Percentiles rank a stretch among this genome's conserved stretches.
Evolutionary conservation across 2,329 filamentous ascomycete genomes (phyloP).

Genomic region (Microdochium bolleyi): DNA sequence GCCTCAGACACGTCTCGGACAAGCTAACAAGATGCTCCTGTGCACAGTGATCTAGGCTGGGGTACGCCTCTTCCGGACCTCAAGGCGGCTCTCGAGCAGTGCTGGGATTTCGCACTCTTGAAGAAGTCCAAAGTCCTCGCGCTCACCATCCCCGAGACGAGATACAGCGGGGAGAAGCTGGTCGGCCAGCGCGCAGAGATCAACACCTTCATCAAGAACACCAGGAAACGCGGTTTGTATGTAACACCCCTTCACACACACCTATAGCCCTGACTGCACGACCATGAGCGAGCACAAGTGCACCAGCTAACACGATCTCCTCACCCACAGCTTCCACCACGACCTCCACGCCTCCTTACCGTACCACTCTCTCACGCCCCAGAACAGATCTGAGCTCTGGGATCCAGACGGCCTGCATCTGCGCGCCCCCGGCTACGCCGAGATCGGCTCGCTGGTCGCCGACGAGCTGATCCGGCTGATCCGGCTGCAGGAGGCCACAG

Average conservation of each 20-base stretch:
- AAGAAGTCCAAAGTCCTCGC: slow-evolving; percentile 50
- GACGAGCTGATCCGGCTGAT: slow-evolving; percentile 41
- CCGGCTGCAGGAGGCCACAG: slow-evolving; percentile 19
- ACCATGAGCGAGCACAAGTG: too few species aligned
- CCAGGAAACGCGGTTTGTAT: slow-evolving; percentile 44
- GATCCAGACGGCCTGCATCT: slow-evolving; percentile 51
- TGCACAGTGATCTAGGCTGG: slow-evolving; percentile 40
- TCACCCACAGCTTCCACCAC: slow-evolving; percentile 41
- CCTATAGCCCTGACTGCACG: not conserved
- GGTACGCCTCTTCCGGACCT: slow-evolving; percentile 29
- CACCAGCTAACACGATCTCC: too few species aligned
- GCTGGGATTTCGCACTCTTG: slow-evolving; percentile 41
- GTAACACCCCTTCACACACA: not conserved
- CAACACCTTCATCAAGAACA: slow-evolving; percentile 43
- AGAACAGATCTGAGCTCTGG: slow-evolving; percentile 44
- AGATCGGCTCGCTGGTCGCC: slow-evolving; percentile 51
- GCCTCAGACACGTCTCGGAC: not conserved
- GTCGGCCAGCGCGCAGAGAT: slow-evolving; percentile 31
- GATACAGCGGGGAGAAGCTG: slow-evolving; percentile 16
- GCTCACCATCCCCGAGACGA: slow-evolving; percentile 52
- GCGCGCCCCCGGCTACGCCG: slow-evolving; percentile 49
- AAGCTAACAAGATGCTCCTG: not conserved
- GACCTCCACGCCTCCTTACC: slow-evolving; percentile 49
- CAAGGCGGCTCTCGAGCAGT: slow-evolving; percentile 36
- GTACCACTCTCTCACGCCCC: slow-evolving; percentile 37